A percentile compares a stretch with the other conserved stretches of the same genome.
Evolutionary conservation across 257 asterid species (phyloP).

Genomic region (Verbena officinalis): DNA sequence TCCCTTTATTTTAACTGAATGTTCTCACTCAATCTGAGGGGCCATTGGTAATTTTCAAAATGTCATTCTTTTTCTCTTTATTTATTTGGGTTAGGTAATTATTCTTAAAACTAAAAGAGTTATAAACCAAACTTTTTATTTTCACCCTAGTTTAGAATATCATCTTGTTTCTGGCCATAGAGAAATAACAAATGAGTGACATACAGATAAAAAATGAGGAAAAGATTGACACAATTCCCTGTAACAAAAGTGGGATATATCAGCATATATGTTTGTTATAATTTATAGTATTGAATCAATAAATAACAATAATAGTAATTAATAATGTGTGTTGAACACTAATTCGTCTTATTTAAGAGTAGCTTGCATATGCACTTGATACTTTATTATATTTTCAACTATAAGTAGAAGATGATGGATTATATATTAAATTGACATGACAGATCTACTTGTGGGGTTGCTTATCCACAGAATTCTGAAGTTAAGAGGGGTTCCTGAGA

Average conservation of each 20-base stretch:
- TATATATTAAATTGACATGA: conserved; percentile 32
- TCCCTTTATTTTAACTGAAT: too few relatives aligned
- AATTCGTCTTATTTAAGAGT: conserved; percentile 47
- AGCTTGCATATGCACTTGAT: not conserved
- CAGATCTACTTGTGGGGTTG: conserved; percentile 91
- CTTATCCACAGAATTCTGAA: conserved; percentile 69
- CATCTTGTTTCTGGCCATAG: not conserved
- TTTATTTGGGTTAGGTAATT: not conserved
- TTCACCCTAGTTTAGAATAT: not conserved
- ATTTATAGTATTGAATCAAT: too few relatives aligned
- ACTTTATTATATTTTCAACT: conserved; percentile 12
- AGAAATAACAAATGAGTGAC: not conserved
- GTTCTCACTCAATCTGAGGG: too few relatives aligned
- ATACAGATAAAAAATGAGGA: not conserved
- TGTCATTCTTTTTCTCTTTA: not conserved
- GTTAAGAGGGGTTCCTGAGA: conserved; percentile 79
- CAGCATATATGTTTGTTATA: not conserved
- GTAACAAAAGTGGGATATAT: not conserved
- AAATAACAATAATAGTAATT: not conserved
- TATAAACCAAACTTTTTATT: not conserved
- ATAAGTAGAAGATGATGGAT: conserved; percentile 28
- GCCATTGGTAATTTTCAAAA: too few relatives aligned
- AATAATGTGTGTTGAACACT: conserved; percentile 46
- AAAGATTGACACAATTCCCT: not conserved
- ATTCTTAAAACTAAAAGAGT: too few relatives aligned